Conservation (phyloP, 441 rosid genomes). For the Breynia disticha region DNA sequence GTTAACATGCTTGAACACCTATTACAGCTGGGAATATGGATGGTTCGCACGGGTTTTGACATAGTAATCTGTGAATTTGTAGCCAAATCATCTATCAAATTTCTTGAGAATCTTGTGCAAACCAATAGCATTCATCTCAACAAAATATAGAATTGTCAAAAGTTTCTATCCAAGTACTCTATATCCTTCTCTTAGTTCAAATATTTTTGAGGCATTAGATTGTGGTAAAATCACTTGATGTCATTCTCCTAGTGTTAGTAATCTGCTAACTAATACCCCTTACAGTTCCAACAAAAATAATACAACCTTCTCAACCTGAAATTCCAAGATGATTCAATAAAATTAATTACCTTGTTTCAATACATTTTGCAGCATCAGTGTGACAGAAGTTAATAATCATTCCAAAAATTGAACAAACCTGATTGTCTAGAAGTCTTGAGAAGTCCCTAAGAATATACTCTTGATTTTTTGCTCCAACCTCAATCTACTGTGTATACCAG, state of each 20-base stretch:
- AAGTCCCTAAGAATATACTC: conserved; percentile 85
- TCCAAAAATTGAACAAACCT: conserved; percentile 24
- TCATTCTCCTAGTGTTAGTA: conserved; percentile 47
- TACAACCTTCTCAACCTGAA: conserved; percentile 84
- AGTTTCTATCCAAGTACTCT: conserved; percentile 71
- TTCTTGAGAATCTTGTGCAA: conserved; percentile 90
- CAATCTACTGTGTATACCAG: conserved; percentile 64
- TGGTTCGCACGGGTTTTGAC: conserved; percentile 94
- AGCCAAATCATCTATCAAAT: conserved; percentile 87
- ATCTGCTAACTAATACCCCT: conserved; percentile 64
- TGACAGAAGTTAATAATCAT: neutral
- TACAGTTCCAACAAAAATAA: conserved; percentile 89
- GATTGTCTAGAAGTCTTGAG: conserved; percentile 77
- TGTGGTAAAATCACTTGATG: conserved; percentile 52
- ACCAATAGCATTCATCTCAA: conserved; percentile 86
- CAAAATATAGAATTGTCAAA: conserved; percentile 63
- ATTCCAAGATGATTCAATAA: conserved; percentile 3
- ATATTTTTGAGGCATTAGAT: conserved; percentile 45
- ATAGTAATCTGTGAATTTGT: conserved; percentile 76
- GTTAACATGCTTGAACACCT: conserved; percentile 91
- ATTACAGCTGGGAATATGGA: conserved; percentile 95
- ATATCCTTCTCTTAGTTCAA: conserved; percentile 62
- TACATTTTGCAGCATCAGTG: too few relatives aligned
- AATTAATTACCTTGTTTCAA: neutral
- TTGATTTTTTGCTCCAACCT: conserved; percentile 56